Evolutionary conservation across 768 basidiomycete species (phyloP).

Genomic region (Inosperma sp.): DNA sequence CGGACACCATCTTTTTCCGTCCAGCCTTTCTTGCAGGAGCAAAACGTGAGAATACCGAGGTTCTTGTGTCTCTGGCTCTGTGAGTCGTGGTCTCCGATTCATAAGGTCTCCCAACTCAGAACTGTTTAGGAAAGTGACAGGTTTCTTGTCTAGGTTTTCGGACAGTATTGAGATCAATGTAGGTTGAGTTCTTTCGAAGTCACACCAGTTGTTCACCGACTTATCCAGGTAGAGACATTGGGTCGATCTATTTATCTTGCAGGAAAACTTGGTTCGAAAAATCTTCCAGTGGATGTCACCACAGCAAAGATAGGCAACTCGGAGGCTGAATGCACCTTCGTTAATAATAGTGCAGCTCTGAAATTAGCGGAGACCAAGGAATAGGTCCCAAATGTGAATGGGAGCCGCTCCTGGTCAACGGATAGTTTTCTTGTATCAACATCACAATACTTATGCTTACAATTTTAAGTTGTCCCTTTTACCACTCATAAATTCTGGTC

Average conservation of each 20-base stretch:
- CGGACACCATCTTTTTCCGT: conserved; percentile 66
- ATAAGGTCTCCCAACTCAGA: background rate
- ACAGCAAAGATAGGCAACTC: conserved; percentile 39
- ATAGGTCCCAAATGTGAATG: conserved; percentile 3
- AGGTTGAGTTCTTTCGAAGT: conserved; percentile 10
- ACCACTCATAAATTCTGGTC: too few relatives aligned
- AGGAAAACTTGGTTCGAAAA: conserved; percentile 49
- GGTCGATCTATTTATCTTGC: conserved; percentile 52
- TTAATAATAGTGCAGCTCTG: conserved; percentile 49
- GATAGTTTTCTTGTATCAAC: background rate
- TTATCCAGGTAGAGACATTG: conserved; percentile 43
- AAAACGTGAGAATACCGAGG: conserved; percentile 37
- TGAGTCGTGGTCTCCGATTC: conserved; percentile 22
- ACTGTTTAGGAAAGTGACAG: conserved; percentile 33
- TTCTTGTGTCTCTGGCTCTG: conserved; percentile 41
- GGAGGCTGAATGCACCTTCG: conserved; percentile 45
- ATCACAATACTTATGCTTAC: too few relatives aligned
- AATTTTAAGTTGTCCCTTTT: too few relatives aligned
- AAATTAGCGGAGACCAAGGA: conserved; percentile 34
- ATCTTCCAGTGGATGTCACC: conserved; percentile 35
- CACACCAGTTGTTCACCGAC: background rate
- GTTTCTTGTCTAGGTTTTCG: conserved; percentile 35
- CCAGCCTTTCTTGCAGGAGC: conserved; percentile 52
- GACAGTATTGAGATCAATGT: conserved; percentile 44
- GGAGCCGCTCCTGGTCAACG: background rate